Evolutionary conservation across 192 early-diverging fungal species (phyloP).

Genomic region (Martensiomyces pterosporus): DNA sequence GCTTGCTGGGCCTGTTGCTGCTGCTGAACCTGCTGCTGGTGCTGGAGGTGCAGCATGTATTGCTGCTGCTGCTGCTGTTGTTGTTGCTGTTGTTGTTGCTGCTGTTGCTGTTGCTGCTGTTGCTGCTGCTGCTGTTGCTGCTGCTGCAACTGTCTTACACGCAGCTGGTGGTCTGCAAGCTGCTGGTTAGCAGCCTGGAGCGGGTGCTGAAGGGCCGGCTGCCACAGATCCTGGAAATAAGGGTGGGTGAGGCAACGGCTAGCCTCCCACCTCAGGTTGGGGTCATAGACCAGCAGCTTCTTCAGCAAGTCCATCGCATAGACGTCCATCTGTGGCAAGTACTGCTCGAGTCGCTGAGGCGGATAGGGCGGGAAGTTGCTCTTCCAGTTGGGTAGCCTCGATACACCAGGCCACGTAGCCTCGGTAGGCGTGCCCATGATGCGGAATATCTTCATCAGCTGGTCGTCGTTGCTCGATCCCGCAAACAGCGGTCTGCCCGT

Average conservation of each 20-base stretch:
- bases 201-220: conserved; percentile 28
- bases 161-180: conserved; percentile 32
- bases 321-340: conserved; percentile 72
- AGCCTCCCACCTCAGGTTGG: conserved; percentile 43
- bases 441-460: conserved; percentile 75
- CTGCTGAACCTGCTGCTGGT: conserved; percentile 18
- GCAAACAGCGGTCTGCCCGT: conserved; percentile 76
- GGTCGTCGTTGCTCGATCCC: conserved; percentile 77
- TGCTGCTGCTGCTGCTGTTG: conserved; percentile 24
- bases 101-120: conserved; percentile 25
- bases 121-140: conserved; percentile 38
- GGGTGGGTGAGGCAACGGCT: conserved; percentile 31
- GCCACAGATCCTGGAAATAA: conserved; percentile 47
- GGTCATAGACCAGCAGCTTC: conserved; percentile 73
- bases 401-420: conserved; percentile 70
- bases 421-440: conserved; percentile 76
- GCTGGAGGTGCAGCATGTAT: conserved; percentile 1
- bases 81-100: conserved; percentile 16
- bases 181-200: conserved; percentile 31
- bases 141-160: conserved; percentile 23
- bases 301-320: conserved; percentile 69
- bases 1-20: conserved; percentile 13
- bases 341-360: conserved; percentile 57
- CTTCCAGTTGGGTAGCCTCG: conserved; percentile 67
- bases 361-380: conserved; percentile 63